Evolutionary conservation across 1,139 yeast species (phyloP).

Genomic region (Magnusiomyces tetraspermus): DNA sequence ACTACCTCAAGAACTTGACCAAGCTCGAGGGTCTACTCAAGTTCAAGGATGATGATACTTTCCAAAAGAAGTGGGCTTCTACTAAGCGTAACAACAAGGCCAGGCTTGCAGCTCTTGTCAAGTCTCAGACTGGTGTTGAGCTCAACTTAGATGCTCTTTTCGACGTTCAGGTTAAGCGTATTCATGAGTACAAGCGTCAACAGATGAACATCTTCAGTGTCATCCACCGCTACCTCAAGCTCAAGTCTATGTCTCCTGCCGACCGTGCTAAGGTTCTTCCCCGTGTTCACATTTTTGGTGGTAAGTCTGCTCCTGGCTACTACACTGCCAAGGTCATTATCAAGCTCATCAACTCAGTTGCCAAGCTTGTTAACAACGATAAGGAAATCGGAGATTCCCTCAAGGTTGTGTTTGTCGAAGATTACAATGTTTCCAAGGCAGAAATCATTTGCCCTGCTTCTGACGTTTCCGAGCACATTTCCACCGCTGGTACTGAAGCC

Average conservation of each 20-base stretch:
- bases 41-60: conserved; percentile 56
- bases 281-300: conserved; percentile 78
- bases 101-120: conserved; percentile 59
- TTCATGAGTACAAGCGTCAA: conserved; percentile 93
- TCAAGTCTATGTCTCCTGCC: conserved; percentile 57
- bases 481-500: conserved; percentile 98
- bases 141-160: conserved; percentile 63
- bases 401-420: conserved; percentile 83
- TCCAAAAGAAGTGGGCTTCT: conserved; percentile 60
- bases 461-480: conserved; percentile 85
- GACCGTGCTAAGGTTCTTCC: conserved; percentile 64
- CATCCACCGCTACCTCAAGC: conserved; percentile 67
- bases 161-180: conserved; percentile 89
- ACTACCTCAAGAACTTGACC: conserved; percentile 60
- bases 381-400: conserved; percentile 61
- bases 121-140: conserved; percentile 55
- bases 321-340: conserved; percentile 90
- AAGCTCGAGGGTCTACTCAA: conserved; percentile 58
- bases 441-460: conserved; percentile 86
- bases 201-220: conserved; percentile 87
- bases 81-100: conserved; percentile 66
- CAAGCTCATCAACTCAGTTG: conserved; percentile 73
- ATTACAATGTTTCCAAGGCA: conserved; percentile 88
- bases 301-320: conserved; percentile 95
- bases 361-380: conserved; percentile 72